phyloP scores from a whole-genome alignment of 1,284 basidiomycete species.

The Sporisorium graminicola region DNA sequence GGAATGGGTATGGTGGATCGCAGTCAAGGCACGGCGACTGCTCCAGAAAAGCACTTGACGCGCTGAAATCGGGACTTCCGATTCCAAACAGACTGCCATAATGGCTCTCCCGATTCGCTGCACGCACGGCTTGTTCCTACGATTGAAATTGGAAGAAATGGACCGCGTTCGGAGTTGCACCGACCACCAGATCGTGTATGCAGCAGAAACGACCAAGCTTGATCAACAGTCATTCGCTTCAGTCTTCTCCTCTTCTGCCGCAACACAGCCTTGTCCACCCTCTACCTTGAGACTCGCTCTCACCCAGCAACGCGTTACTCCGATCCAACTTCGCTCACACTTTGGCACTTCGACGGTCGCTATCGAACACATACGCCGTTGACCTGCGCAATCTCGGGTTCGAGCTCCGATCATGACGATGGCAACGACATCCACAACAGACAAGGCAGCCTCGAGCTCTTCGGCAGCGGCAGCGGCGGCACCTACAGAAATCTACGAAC shows the following conservation, averaged over 20 bases:
- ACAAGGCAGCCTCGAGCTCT: slow-evolving; percentile 11
- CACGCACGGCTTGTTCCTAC: no score
- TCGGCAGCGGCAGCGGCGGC: background rate
- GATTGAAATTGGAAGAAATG: no score
- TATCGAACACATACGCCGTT: background rate
- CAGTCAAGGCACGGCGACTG: background rate
- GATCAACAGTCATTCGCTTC: background rate
- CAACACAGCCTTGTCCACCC: background rate
- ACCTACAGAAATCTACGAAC: slow-evolving; percentile 48
- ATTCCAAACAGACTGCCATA: background rate
- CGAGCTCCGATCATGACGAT: background rate
- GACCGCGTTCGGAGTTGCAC: slow-evolving; percentile 19
- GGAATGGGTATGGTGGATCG: background rate
- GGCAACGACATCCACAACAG: background rate
- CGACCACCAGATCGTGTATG: slow-evolving; percentile 9
- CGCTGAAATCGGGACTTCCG: slow-evolving; percentile 2
- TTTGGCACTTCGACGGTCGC: background rate
- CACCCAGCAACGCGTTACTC: background rate
- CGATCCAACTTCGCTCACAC: background rate
- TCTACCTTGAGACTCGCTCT: no score
- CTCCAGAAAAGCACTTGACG: background rate
- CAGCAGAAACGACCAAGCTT: background rate
- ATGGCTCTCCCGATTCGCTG: no score
- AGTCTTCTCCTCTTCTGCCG: background rate
- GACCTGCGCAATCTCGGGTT: background rate